phyloP scores from a whole-genome alignment of 179 eudicot genomes.

The Kewa caespitosa region DNA sequence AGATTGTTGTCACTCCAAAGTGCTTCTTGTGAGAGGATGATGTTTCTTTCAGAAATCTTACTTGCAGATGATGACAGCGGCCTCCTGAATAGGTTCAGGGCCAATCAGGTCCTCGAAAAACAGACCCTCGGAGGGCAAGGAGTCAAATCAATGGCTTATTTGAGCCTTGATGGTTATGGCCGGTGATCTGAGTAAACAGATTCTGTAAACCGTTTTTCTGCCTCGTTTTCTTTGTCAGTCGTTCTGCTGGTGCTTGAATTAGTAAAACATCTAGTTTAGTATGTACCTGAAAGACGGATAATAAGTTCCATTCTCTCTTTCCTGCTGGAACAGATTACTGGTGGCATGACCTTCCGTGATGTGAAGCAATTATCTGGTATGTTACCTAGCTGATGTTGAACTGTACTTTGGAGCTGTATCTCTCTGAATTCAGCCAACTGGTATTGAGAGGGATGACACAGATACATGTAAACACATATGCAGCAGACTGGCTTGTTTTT shows the following conservation, averaged over 20 bases:
- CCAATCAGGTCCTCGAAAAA: conserved; percentile 36
- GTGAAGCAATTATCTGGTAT: background rate
- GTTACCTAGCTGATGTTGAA: background rate
- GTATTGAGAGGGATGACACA: background rate
- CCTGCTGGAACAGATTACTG: conserved; percentile 3
- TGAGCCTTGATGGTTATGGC: conserved; percentile 42
- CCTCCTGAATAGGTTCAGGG: conserved; percentile 26
- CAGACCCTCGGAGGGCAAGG: conserved; percentile 72
- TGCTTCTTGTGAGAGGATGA: conserved; percentile 45
- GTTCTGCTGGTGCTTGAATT: conserved; percentile 7
- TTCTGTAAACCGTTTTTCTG: conserved; percentile 29
- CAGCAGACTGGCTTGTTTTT: no score
- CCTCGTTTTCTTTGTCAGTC: background rate
- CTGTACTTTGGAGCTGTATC: background rate
- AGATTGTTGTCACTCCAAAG: no score
- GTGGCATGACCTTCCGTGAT: background rate
- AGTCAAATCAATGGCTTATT: conserved; percentile 65
- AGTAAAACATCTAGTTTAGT: conserved; percentile 7
- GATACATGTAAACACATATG: no score
- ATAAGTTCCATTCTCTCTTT: background rate
- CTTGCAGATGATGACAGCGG: conserved; percentile 57
- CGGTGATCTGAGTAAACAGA: conserved; percentile 14
- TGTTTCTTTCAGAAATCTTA: conserved; percentile 72
- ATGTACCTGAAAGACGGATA: conserved; percentile 12
- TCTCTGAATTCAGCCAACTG: background rate